Evolutionary conservation across 768 basidiomycete species (phyloP).

Genomic region (Podaxis sp.): DNA sequence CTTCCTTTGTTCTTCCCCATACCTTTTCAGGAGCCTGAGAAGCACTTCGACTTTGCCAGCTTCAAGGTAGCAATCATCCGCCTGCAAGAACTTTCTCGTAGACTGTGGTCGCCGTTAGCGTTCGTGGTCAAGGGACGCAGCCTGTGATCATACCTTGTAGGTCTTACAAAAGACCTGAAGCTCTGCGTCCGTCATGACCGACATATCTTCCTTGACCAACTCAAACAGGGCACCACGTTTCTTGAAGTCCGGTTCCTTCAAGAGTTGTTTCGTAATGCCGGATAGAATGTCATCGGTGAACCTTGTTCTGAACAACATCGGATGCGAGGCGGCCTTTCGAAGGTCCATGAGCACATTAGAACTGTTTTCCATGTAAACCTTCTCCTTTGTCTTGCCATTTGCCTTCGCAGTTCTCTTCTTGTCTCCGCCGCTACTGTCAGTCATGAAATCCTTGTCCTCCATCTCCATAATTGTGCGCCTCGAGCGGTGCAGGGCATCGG

Average conservation of each 20-base stretch:
- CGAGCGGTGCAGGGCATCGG: slow-evolving; percentile 80
- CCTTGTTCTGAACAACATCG: slow-evolving; percentile 87
- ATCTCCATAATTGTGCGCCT: slow-evolving; percentile 72
- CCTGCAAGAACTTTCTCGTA: slow-evolving; percentile 70
- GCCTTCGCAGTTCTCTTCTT: slow-evolving; percentile 41
- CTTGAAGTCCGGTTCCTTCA: slow-evolving; percentile 92
- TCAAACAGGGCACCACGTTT: slow-evolving; percentile 77
- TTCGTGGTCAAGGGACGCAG: neutral
- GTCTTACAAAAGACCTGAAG: slow-evolving; percentile 81
- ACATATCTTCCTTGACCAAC: slow-evolving; percentile 95
- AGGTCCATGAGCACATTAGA: slow-evolving; percentile 97
- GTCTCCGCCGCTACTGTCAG: slow-evolving; percentile 25
- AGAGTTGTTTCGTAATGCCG: slow-evolving; percentile 73
- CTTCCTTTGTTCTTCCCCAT: slow-evolving; percentile 68
- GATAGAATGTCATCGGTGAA: slow-evolving; percentile 78
- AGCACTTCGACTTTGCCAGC: slow-evolving; percentile 86
- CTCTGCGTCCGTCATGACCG: slow-evolving; percentile 97
- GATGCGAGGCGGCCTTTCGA: slow-evolving; percentile 94
- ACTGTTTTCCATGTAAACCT: slow-evolving; percentile 75
- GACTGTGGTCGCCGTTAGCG: slow-evolving; percentile 39
- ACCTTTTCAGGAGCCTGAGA: slow-evolving; percentile 66
- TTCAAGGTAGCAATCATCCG: slow-evolving; percentile 73
- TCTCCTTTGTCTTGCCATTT: slow-evolving; percentile 52
- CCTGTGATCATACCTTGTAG: slow-evolving; percentile 65
- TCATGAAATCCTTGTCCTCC: slow-evolving; percentile 20